Percentiles rank a stretch among this genome's conserved stretches.
These are phyloP conservation scores for Trypanosoma grayi DNA, from an alignment of 208 protist species.

Conservation along the genomic window DNA sequence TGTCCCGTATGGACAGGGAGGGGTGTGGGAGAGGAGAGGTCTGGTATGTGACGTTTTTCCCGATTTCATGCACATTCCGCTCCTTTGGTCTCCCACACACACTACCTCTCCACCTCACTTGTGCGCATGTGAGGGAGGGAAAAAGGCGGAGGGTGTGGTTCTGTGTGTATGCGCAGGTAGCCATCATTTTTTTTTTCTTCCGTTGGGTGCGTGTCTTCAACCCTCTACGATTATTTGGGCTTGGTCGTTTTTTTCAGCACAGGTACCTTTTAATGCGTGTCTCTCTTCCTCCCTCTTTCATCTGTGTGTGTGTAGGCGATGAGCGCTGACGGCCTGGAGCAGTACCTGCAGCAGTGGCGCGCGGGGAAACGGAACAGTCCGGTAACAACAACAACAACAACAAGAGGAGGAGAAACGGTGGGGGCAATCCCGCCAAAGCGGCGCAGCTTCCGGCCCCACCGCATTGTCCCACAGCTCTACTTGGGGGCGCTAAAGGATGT, in stretches of 20 bases:
- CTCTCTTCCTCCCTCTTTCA: background rate
- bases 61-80: no score
- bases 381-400: background rate
- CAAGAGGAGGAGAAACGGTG: background rate
- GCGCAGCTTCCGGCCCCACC: conserved; percentile 44
- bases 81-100: no score
- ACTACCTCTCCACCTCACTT: no score
- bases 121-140: no score
- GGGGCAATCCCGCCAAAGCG: background rate
- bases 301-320: background rate
- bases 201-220: no score
- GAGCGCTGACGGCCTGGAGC: background rate
- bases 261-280: background rate
- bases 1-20: no score
- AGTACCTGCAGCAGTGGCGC: conserved; percentile 12
- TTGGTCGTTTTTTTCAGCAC: no score
- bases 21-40: no score
- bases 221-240: no score
- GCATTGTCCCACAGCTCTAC: conserved; percentile 58
- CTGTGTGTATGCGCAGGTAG: background rate
- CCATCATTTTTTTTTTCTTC: background rate
- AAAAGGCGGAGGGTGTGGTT: no score
- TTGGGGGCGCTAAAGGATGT: conserved; percentile 48
- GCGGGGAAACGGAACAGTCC: background rate
- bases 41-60: no score